phyloP scores from a whole-genome alignment of 2,329 filamentous ascomycete species.

The Fusarium sp. region DNA sequence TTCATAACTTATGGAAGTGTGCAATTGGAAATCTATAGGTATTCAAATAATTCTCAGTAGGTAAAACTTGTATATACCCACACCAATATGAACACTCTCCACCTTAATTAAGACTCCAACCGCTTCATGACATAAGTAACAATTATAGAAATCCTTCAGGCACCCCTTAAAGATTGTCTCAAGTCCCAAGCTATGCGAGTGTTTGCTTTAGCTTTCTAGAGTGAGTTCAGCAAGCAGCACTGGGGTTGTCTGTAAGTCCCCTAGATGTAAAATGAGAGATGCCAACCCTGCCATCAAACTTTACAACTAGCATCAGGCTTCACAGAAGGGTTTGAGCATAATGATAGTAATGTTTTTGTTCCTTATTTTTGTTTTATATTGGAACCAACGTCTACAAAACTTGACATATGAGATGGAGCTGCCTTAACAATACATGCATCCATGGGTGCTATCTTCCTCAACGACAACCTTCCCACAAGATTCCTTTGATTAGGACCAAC shows the following conservation, averaged over 20 bases:
- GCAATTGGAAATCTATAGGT: no score
- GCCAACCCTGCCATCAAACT: background rate
- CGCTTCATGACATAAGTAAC: background rate
- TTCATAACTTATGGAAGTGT: no score
- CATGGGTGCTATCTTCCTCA: background rate
- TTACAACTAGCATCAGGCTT: background rate
- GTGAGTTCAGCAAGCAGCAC: background rate
- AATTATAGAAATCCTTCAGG: background rate
- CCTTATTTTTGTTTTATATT: background rate
- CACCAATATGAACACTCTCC: background rate
- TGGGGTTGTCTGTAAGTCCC: background rate
- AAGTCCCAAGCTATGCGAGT: no score
- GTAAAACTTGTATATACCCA: no score
- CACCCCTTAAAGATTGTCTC: no score
- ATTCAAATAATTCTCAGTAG: no score
- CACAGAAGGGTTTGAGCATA: background rate
- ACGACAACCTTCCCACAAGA: background rate
- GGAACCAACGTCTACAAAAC: slow-evolving; percentile 14
- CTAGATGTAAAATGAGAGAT: background rate
- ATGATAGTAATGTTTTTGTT: background rate
- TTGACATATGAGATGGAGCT: slow-evolving; percentile 14
- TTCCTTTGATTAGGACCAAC: background rate
- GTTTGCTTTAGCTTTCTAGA: background rate
- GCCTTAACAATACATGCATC: slow-evolving; percentile 1
- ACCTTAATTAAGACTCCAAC: background rate